A percentile compares a stretch with the other conserved stretches of the same genome.
Conservation (phyloP, 2,329 filamentous ascomycete species). For the Diaporthe capsici region DNA sequence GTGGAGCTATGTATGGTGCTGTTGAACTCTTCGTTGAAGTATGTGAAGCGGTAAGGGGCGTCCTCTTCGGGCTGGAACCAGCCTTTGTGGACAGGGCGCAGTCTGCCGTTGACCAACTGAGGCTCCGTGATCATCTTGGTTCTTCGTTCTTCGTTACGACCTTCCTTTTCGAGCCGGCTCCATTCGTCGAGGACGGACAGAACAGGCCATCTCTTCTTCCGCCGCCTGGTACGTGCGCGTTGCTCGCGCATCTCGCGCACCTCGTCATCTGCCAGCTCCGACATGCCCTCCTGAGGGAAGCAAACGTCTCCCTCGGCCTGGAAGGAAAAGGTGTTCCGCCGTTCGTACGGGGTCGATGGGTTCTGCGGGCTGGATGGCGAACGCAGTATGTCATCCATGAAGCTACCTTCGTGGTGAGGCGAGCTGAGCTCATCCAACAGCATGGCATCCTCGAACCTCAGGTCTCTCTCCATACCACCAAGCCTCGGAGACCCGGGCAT, state of each 20-base stretch:
- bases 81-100: slow-evolving; percentile 82
- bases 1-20: slow-evolving; percentile 97
- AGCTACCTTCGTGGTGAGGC: slow-evolving; percentile 36
- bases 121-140: slow-evolving; percentile 95
- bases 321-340: slow-evolving; percentile 71
- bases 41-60: slow-evolving; percentile 93
- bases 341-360: slow-evolving; percentile 47
- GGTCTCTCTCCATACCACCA: slow-evolving; percentile 63
- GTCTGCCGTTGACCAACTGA: slow-evolving; percentile 88
- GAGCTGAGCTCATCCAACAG: slow-evolving; percentile 74
- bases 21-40: slow-evolving; percentile 97
- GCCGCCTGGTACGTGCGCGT: slow-evolving; percentile 64
- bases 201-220: slow-evolving; percentile 87
- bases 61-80: slow-evolving; percentile 95
- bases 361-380: slow-evolving; percentile 34
- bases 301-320: slow-evolving; percentile 90
- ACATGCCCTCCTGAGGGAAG: slow-evolving; percentile 85
- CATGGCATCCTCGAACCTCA: slow-evolving; percentile 79
- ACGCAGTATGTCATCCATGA: slow-evolving; percentile 28
- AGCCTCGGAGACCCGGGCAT: slow-evolving; percentile 73
- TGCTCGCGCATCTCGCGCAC: slow-evolving; percentile 47
- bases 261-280: slow-evolving; percentile 86
- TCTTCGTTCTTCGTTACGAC: slow-evolving; percentile 83
- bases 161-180: slow-evolving; percentile 91
- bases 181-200: slow-evolving; percentile 88